These are phyloP conservation scores for Elsinoe arachidis DNA, from an alignment of 2,329 filamentous ascomycete species.

Conservation along the genomic window DNA sequence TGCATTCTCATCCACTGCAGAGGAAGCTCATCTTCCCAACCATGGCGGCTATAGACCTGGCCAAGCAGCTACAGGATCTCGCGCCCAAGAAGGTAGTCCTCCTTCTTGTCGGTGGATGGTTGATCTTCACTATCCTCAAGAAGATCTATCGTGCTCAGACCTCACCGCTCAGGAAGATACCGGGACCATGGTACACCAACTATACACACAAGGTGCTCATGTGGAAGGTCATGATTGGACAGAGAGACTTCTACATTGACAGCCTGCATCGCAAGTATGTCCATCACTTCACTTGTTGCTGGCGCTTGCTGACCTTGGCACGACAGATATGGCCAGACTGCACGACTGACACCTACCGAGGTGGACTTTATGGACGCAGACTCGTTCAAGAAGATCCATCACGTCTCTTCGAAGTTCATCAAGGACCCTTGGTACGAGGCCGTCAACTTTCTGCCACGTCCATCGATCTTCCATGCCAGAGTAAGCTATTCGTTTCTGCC, in stretches of 20 bases:
- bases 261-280: conserved; percentile 8
- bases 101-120: neutral
- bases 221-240: conserved; percentile 13
- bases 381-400: conserved; percentile 12
- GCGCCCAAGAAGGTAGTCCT: neutral
- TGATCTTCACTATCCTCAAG: neutral
- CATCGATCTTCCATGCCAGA: conserved; percentile 12
- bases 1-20: neutral
- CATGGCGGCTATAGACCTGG: conserved; percentile 3
- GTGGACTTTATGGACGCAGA: conserved; percentile 14
- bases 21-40: neutral
- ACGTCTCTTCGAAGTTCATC: conserved; percentile 14
- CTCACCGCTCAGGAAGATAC: conserved; percentile 10
- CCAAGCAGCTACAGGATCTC: conserved; percentile 1
- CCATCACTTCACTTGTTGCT: neutral
- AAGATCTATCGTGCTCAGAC: conserved; percentile 7
- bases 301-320: neutral
- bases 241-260: conserved; percentile 13
- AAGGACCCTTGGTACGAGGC: conserved; percentile 14
- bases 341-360: conserved; percentile 9
- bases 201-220: conserved; percentile 9
- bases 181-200: conserved; percentile 14
- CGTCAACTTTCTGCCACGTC: conserved; percentile 12
- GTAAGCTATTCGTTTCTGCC: neutral
- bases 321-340: conserved; percentile 11